Base-by-base conservation (phyloP, 169 alveolate genomes). In the Plasmodium vinckei region DNA sequence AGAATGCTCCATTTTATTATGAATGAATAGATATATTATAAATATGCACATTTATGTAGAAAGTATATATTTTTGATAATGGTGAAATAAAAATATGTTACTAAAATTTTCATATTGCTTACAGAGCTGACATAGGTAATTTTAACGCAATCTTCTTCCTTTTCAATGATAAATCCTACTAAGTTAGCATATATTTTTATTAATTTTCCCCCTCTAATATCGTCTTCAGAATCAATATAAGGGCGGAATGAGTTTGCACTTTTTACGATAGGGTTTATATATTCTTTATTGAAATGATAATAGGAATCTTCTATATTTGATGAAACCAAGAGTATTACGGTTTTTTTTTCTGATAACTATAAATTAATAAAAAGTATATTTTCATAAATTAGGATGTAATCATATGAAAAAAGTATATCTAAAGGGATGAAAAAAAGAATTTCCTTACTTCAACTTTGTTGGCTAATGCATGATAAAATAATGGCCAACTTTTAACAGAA, bases 391-490 rank as follows among this genome's bases (percentile, higher is more conserved):
- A 5, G 46, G 17, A 44, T 9, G 13, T 42, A 33, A 42, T 42
- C 0, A 65, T 15, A 65, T 56, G 17, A n/a, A 17, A 21, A 57
- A 57, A 0, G 67, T 12, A 21, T 57, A 13, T 15, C 67, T 9
- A 57, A 0, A 57, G n/a, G n/a, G 57, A 42, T 13, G 7, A 56
- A 67, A n/a, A 47, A 61, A 47, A 75, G 13, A 47, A 7, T 63
- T 47, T 47, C 44, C 23, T 13, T 75, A 75, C 88, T 27, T 75
- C 46, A n/a, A 42, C 61, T 60, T 75, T 75, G 17, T 60, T 69
- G 13, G 61, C 89, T 51, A 79, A 60, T 64, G 53, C 51, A 61
- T 79, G 67, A 79, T 64, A 79, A 49, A 64, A 79, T 65, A 79
- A 53, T n/a, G 71, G 71, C 15, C 67, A 67, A 23, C 53, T 63